phyloP scores from a whole-genome alignment of 495 filamentous ascomycete genomes.

The Oleoguttula mirabilis region DNA sequence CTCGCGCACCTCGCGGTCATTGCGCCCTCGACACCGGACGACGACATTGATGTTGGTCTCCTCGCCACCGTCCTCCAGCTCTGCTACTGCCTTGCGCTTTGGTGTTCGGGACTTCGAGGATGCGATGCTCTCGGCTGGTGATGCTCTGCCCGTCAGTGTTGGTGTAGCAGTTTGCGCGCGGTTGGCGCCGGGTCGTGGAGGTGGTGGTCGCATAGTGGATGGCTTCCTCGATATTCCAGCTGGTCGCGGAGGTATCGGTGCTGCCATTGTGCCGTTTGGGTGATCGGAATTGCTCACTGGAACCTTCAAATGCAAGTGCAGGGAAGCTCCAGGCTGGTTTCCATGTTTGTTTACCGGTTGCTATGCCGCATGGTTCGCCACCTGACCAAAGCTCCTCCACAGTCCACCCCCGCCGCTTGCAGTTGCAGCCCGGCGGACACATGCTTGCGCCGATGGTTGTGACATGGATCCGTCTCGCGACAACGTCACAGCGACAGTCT shows the following conservation, averaged over 20 bases:
- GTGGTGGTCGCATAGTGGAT: conserved; percentile 37
- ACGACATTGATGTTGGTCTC: conserved; percentile 97
- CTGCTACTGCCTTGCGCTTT: conserved; percentile 35
- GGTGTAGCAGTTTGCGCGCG: conserved; percentile 36
- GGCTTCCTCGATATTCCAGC: conserved; percentile 41
- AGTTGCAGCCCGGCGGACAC: no score
- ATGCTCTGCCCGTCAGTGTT: conserved; percentile 35
- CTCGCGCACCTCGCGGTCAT: conserved; percentile 79
- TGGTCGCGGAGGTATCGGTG: conserved; percentile 37
- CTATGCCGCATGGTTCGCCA: no score
- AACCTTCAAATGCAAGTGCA: no score
- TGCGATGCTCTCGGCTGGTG: conserved; percentile 52
- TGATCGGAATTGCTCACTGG: no score
- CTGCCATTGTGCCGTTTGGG: conserved; percentile 42
- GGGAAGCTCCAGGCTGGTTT: no score
- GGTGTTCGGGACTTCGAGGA: conserved; percentile 42
- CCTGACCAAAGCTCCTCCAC: no score
- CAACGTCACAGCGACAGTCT: no score
- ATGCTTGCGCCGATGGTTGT: no score
- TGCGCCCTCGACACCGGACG: conserved; percentile 84
- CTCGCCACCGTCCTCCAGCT: conserved; percentile 57
- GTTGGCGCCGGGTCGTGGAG: conserved; percentile 22
- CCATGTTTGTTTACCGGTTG: no score
- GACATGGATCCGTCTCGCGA: no score
- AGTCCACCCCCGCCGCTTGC: no score